A percentile compares a stretch with the other conserved stretches of the same genome.
phyloP scores from a whole-genome alignment of 2,329 filamentous ascomycete genomes.

The Apiospora rasikravindrae region DNA sequence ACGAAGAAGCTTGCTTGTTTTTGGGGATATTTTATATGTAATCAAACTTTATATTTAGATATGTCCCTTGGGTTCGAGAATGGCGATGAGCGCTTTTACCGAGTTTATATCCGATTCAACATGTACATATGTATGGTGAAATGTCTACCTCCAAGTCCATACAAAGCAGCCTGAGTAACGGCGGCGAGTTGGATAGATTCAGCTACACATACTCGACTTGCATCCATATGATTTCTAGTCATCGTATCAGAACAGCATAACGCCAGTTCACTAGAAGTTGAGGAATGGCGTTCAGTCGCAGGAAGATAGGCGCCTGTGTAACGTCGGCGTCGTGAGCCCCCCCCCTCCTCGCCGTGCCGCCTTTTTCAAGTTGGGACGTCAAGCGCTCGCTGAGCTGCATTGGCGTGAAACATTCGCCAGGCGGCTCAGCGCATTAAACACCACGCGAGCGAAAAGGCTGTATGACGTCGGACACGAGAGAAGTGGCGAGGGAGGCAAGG shows the following conservation, averaged over 20 bases:
- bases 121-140: neutral
- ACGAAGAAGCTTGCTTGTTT: neutral
- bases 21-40: neutral
- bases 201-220: neutral
- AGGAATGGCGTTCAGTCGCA: neutral
- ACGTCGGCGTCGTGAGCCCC: neutral
- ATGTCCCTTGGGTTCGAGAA: neutral
- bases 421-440: neutral
- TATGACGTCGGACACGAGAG: neutral
- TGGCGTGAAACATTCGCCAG: slow-evolving; percentile 1
- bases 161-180: neutral
- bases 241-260: neutral
- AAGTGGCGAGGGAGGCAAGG: neutral
- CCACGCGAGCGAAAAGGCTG: slow-evolving; percentile 1
- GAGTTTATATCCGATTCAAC: neutral
- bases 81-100: neutral
- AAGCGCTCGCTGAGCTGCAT: slow-evolving; percentile 11
- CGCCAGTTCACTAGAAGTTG: neutral
- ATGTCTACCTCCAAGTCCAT: neutral
- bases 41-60: neutral
- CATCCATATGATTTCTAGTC: neutral
- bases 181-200: neutral
- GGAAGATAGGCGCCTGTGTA: neutral
- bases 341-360: neutral
- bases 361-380: neutral